phyloP scores from a whole-genome alignment of 352 stramenopile species.

The Pythium vanterpoolii region DNA sequence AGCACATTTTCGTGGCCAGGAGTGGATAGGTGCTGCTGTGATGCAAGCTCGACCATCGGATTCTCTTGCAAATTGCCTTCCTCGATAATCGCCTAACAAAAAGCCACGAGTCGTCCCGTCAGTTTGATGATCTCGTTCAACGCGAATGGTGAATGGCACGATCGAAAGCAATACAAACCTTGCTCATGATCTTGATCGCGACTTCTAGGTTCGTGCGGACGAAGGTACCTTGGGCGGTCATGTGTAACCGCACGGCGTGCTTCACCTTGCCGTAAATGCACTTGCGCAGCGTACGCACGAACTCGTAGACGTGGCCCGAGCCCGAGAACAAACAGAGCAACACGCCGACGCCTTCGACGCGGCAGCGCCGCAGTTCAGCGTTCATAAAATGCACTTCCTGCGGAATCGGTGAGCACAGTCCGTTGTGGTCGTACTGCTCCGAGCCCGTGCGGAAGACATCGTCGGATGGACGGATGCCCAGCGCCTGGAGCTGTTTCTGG shows the following conservation, averaged over 20 bases:
- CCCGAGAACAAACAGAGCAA: constrained; percentile 79
- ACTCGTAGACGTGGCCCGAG: constrained; percentile 79
- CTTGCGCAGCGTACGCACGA: constrained; percentile 82
- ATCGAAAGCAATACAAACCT: constrained; percentile 33
- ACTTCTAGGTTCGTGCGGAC: constrained; percentile 79
- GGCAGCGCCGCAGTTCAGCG: constrained; percentile 70
- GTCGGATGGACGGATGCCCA: constrained; percentile 79
- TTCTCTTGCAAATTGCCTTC: constrained; percentile 87
- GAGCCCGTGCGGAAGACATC: constrained; percentile 79
- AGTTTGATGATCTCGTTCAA: not conserved
- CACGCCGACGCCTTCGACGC: constrained; percentile 72
- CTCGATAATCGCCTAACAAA: constrained; percentile 64
- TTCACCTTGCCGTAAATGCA: constrained; percentile 89
- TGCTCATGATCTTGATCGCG: constrained; percentile 88
- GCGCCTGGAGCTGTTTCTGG: constrained; percentile 71
- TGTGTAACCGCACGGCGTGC: constrained; percentile 79
- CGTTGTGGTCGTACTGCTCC: constrained; percentile 76
- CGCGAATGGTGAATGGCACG: too few species aligned
- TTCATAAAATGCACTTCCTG: constrained; percentile 88
- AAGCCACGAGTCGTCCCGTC: too few species aligned
- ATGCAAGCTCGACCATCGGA: constrained; percentile 78
- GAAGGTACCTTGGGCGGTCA: constrained; percentile 70
- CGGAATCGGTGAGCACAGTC: constrained; percentile 74
- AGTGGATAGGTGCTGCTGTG: constrained; percentile 78
- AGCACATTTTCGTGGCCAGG: constrained; percentile 84